Evolutionary conservation across 2,329 filamentous ascomycete genomes (phyloP).

Genomic region (Hypoxylon sp.): DNA sequence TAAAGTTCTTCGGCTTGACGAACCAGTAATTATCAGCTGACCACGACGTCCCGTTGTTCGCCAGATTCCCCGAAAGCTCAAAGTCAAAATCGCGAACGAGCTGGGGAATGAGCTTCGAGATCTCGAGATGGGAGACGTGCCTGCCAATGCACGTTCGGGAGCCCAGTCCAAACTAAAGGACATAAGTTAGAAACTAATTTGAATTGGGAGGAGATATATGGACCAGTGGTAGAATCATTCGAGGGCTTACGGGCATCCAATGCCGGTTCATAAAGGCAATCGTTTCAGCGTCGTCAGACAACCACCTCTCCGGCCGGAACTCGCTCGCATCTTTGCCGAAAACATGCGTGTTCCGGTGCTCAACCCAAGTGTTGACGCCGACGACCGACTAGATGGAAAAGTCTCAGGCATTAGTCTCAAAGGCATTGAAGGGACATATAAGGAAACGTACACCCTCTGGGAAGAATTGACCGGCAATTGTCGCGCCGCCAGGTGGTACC

Average conservation of each 20-base stretch:
- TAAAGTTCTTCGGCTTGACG: conserved; percentile 41
- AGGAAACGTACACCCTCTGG: not conserved
- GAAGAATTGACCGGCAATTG: not conserved
- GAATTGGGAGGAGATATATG: not conserved
- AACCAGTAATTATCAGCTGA: conserved; percentile 37
- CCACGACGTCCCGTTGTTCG: conserved; percentile 13
- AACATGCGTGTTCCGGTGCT: conserved; percentile 56
- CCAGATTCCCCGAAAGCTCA: conserved; percentile 22
- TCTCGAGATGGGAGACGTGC: conserved; percentile 55
- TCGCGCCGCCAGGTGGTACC: conserved; percentile 51
- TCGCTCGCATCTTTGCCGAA: conserved; percentile 56
- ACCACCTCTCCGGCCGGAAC: conserved; percentile 48
- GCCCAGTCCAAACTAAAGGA: conserved; percentile 53
- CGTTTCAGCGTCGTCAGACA: conserved; percentile 30
- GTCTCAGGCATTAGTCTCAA: not conserved
- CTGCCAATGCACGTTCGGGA: conserved; percentile 54
- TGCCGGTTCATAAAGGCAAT: conserved; percentile 37
- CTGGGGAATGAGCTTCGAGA: conserved; percentile 54
- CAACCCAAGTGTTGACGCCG: conserved; percentile 59
- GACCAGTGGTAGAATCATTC: not conserved
- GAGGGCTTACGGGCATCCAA: conserved; percentile 9
- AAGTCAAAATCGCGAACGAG: conserved; percentile 43
- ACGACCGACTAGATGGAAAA: conserved; percentile 50
- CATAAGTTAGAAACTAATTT: not conserved
- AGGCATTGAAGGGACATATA: no score